These are phyloP conservation scores for Chalciporus piperatus DNA, from an alignment of 768 basidiomycete species.

Conservation along the genomic window DNA sequence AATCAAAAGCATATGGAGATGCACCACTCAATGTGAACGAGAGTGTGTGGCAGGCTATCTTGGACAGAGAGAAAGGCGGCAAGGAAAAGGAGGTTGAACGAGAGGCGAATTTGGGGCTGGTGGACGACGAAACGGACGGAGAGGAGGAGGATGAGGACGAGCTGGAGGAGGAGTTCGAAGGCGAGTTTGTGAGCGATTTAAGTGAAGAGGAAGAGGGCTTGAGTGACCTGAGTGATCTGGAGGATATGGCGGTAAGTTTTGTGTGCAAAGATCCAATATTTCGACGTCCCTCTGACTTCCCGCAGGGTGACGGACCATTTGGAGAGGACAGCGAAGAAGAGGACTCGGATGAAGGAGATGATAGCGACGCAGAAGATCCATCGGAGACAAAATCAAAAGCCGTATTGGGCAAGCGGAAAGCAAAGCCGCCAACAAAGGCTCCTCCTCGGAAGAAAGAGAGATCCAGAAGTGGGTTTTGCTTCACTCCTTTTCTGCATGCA, in stretches of 20 bases:
- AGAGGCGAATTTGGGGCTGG: slow-evolving; percentile 40
- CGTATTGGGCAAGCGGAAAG: slow-evolving; percentile 69
- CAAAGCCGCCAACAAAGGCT: slow-evolving; percentile 37
- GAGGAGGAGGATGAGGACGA: slow-evolving; percentile 50
- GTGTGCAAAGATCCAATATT: not conserved
- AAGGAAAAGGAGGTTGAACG: slow-evolving; percentile 43
- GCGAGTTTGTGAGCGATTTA: slow-evolving; percentile 58
- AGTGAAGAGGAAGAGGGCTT: slow-evolving; percentile 46
- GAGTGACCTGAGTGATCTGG: slow-evolving; percentile 53
- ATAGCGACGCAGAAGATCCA: slow-evolving; percentile 37
- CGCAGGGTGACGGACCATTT: slow-evolving; percentile 32
- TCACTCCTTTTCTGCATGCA: not conserved
- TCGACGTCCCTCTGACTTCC: slow-evolving; percentile 18
- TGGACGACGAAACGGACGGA: slow-evolving; percentile 55
- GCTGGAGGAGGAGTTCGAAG: slow-evolving; percentile 48
- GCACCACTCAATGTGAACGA: slow-evolving; percentile 98
- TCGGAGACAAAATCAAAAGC: slow-evolving; percentile 39
- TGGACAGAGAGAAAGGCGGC: slow-evolving; percentile 71
- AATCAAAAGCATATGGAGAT: slow-evolving; percentile 96
- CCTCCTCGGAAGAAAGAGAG: slow-evolving; percentile 56
- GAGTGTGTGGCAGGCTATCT: slow-evolving; percentile 88
- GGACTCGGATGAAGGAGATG: slow-evolving; percentile 39
- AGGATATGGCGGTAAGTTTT: slow-evolving; percentile 59
- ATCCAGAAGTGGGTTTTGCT: slow-evolving; percentile 52
- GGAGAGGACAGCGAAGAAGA: slow-evolving; percentile 47